Evolutionary conservation across 768 basidiomycete genomes (phyloP), one percentile per base, ranked within the genome.

Genomic region (Nidularia sp.): DNA sequence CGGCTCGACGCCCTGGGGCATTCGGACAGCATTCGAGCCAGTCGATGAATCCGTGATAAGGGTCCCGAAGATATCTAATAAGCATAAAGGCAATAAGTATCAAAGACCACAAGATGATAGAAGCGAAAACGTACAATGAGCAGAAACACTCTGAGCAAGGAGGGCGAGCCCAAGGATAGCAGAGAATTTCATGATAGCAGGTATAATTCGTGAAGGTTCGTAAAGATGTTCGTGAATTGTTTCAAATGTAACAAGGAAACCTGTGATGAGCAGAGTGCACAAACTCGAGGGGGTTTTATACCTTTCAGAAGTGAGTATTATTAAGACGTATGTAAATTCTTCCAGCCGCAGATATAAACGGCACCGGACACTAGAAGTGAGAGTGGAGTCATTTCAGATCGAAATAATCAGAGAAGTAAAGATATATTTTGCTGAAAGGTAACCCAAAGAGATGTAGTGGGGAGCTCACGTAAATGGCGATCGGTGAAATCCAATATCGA

Each of bases 1-100:
- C 15, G 70, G 72, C 1, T 65, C 62, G 60, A 71, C 72, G 63
- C 62, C 69, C 13, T 57, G 22, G 3, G 72, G 70, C 36, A 55
- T 54, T 25, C 70, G 70, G 29, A 73, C 66, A 13, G 70, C 68
- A 25, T 66, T 59, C 1, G 44, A 59, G 10, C 64, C 65, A 6
- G 60, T 60, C 15, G 61, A 59, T 31, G 60, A 58, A 5, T 62
- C 65, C n/a, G 66, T 63, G 42, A 68, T 60, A 18, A 72, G 54
- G 15, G 64, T 67, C 34, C 58, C 66, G 62, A 62, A 71, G 50
- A 70, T 68, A 36, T 70, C 66, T 67, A 25, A n/a, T 13, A 45
- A 2, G 44, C 9, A 9, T 45, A 34, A 5, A 25, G 34, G 12
- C 7, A 3, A 18, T 12, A 5, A 35, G 22, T 55, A 10, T 57